Conservation (phyloP, 345 rosid genomes). For the Hevea brasiliensis region DNA sequence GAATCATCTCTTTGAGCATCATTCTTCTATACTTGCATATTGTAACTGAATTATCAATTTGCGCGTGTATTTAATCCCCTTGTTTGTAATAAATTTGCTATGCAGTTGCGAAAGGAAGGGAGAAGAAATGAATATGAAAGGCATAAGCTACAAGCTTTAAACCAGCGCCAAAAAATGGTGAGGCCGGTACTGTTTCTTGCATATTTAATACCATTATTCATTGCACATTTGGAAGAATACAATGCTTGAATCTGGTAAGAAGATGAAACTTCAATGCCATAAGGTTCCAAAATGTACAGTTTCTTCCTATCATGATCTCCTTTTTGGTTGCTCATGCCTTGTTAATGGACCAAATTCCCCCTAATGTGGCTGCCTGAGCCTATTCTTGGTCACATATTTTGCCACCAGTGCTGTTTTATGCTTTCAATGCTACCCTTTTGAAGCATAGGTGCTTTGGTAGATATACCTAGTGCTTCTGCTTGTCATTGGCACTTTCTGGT, state of each 20-base stretch:
- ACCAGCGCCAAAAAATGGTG: conserved; percentile 98
- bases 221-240: background rate
- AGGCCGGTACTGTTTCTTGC: conserved; percentile 16
- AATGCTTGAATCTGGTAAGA: background rate
- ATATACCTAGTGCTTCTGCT: background rate
- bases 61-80: background rate
- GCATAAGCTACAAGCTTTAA: conserved; percentile 91
- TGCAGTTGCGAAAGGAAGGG: conserved; percentile 91
- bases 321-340: background rate
- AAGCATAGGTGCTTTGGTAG: background rate
- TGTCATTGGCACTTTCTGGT: background rate
- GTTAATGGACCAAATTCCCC: background rate
- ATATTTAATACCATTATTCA: conserved; percentile 1
- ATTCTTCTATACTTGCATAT: background rate
- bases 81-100: conserved; percentile 24
- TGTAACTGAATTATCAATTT: background rate
- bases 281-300: background rate
- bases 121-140: conserved; percentile 97
- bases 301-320: background rate
- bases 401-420: background rate
- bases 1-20: background rate
- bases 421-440: no score
- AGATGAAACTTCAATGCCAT: background rate
- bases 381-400: background rate
- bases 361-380: background rate